A percentile compares a stretch with the other conserved stretches of the same genome.
Evolutionary conservation across 768 basidiomycete genomes (phyloP).

Genomic region (Tulasnella sp.): DNA sequence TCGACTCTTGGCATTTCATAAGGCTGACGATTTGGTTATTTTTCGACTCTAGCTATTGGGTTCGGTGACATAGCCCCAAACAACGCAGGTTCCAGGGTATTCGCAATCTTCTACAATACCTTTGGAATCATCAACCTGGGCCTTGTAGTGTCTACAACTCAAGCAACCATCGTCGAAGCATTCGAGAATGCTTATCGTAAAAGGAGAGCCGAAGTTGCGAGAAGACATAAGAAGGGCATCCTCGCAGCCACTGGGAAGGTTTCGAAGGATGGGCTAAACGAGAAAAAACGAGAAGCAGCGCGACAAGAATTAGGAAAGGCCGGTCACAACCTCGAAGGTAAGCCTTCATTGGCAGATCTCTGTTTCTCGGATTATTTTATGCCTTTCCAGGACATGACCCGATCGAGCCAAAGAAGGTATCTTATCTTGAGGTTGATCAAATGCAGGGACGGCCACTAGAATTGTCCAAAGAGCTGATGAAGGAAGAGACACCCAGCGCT

Average conservation of each 20-base stretch:
- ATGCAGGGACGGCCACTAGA: no score
- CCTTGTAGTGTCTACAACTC: constrained; percentile 48
- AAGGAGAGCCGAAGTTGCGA: constrained; percentile 37
- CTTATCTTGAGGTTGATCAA: not conserved
- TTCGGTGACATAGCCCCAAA: constrained; percentile 63
- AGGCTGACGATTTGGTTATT: not conserved
- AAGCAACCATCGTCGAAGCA: constrained; percentile 61
- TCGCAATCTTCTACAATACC: constrained; percentile 38
- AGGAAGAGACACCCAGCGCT: no score
- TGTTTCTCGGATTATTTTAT: no score
- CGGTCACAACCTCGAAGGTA: no score
- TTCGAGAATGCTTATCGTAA: constrained; percentile 51
- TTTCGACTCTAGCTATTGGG: constrained; percentile 26
- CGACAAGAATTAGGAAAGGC: not conserved
- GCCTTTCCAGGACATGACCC: no score
- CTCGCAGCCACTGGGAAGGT: no score
- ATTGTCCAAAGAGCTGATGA: no score
- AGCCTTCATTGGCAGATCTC: no score
- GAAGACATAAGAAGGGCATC: constrained; percentile 33
- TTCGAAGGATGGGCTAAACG: constrained; percentile 11
- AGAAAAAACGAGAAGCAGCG: constrained; percentile 2
- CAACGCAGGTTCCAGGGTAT: constrained; percentile 40
- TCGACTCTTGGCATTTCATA: not conserved
- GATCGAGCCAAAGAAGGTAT: no score
- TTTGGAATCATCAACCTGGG: constrained; percentile 42